These are phyloP conservation scores for Diplodia mutila DNA, from an alignment of 2,329 filamentous ascomycete species.

Conservation along the genomic window DNA sequence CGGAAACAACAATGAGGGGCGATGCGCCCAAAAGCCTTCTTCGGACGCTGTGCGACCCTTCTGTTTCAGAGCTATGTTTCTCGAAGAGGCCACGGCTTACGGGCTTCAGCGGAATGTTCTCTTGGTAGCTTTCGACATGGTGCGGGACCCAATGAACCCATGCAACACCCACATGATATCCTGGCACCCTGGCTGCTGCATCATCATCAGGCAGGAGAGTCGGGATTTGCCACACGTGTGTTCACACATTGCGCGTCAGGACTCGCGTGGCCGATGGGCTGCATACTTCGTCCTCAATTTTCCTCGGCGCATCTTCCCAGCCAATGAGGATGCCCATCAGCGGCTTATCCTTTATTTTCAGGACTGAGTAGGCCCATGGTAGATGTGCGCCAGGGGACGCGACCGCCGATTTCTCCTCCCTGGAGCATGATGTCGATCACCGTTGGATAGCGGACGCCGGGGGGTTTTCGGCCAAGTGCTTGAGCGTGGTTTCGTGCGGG, in stretches of 20 bases:
- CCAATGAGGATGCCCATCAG: neutral
- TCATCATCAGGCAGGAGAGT: neutral
- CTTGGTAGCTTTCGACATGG: neutral
- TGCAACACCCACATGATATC: neutral
- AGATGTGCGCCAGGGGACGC: neutral
- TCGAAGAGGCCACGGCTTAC: neutral
- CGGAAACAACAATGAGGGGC: neutral
- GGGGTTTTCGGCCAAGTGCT: neutral
- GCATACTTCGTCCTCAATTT: neutral
- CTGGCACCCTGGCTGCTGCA: neutral
- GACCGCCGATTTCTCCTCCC: conserved; percentile 13
- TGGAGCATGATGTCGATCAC: conserved; percentile 19
- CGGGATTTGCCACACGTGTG: conserved; percentile 4
- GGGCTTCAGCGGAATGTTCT: neutral
- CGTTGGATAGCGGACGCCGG: neutral
- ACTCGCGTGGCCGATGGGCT: neutral
- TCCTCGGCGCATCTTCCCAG: neutral
- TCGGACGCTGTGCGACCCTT: conserved; percentile 9
- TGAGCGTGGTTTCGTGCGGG: neutral
- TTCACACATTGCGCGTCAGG: neutral
- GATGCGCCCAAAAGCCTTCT: conserved; percentile 2
- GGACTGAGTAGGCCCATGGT: neutral
- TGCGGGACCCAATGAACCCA: neutral
- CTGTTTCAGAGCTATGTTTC: conserved; percentile 13
- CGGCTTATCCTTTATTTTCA: neutral